Percentiles rank a stretch among this genome's conserved stretches.
Conservation (phyloP, 2,329 filamentous ascomycete genomes). For the Neopestalotiopsis clavispora region DNA sequence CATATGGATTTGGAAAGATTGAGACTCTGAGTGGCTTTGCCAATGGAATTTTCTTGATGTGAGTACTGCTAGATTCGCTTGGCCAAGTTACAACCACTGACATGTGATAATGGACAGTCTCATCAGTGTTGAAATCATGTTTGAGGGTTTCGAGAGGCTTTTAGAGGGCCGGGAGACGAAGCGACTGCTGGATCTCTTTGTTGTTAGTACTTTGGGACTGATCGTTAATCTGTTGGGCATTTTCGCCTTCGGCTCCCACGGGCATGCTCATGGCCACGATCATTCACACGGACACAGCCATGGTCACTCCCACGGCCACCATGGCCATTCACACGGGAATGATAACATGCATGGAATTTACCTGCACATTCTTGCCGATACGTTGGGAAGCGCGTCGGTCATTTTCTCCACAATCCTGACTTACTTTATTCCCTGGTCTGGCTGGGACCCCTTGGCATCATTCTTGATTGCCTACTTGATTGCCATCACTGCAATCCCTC, state of each 20-base stretch:
- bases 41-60: slow-evolving; percentile 94
- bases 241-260: slow-evolving; percentile 76
- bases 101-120: slow-evolving; percentile 57
- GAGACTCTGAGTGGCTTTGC: slow-evolving; percentile 96
- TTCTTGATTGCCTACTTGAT: slow-evolving; percentile 93
- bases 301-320: slow-evolving; percentile 38
- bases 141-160: slow-evolving; percentile 89
- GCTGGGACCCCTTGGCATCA: slow-evolving; percentile 93
- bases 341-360: slow-evolving; percentile 99
- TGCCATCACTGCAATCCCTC: slow-evolving; percentile 86
- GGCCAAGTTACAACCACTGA: neutral
- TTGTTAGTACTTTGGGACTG: slow-evolving; percentile 86
- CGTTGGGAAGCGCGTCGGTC: slow-evolving; percentile 90
- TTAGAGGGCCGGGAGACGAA: slow-evolving; percentile 84
- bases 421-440: slow-evolving; percentile 85
- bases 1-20: slow-evolving; percentile 95
- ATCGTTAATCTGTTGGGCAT: slow-evolving; percentile 92
- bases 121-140: slow-evolving; percentile 94
- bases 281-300: slow-evolving; percentile 38
- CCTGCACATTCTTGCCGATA: slow-evolving; percentile 92
- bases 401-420: slow-evolving; percentile 91
- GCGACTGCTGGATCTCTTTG: slow-evolving; percentile 81
- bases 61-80: slow-evolving; percentile 36
- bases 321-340: slow-evolving; percentile 72
- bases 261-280: slow-evolving; percentile 52